These are phyloP conservation scores for Solanum hybrid DNA, from an alignment of 305 asterid species.

Conservation along the genomic window DNA sequence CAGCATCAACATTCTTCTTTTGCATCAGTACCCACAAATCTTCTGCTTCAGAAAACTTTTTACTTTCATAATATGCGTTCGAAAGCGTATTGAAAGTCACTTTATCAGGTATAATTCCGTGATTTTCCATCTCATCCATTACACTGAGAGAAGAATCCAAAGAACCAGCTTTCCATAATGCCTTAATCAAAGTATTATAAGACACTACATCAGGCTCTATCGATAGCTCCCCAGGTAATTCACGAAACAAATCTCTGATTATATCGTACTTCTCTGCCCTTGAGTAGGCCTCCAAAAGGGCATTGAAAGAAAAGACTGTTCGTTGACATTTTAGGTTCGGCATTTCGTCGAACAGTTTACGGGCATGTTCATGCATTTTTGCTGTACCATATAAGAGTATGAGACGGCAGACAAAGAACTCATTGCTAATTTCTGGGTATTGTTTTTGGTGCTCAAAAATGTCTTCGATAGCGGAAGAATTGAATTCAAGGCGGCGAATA, in stretches of 20 bases:
- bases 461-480: constrained; percentile 22
- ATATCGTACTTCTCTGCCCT: constrained; percentile 20
- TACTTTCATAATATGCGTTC: constrained; percentile 5
- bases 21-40: constrained; percentile 39
- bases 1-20: constrained; percentile 25
- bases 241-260: constrained; percentile 22
- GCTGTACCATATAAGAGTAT: constrained; percentile 31
- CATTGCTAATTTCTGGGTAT: constrained; percentile 29
- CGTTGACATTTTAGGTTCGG: constrained; percentile 40
- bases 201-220: constrained; percentile 36
- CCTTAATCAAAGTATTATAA: constrained; percentile 29
- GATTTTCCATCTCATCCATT: constrained; percentile 34
- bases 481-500: constrained; percentile 28
- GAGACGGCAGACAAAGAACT: constrained; percentile 32
- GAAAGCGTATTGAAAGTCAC: constrained; percentile 29
- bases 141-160: constrained; percentile 26
- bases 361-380: constrained; percentile 36
- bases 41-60: constrained; percentile 29
- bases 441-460: constrained; percentile 44
- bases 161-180: constrained; percentile 26
- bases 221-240: constrained; percentile 27
- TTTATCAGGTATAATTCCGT: constrained; percentile 15
- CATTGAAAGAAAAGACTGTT: constrained; percentile 39
- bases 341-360: constrained; percentile 54
- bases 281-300: constrained; percentile 30